Conservation (phyloP, 2,329 filamentous ascomycete genomes). For the Penicillium freii region DNA sequence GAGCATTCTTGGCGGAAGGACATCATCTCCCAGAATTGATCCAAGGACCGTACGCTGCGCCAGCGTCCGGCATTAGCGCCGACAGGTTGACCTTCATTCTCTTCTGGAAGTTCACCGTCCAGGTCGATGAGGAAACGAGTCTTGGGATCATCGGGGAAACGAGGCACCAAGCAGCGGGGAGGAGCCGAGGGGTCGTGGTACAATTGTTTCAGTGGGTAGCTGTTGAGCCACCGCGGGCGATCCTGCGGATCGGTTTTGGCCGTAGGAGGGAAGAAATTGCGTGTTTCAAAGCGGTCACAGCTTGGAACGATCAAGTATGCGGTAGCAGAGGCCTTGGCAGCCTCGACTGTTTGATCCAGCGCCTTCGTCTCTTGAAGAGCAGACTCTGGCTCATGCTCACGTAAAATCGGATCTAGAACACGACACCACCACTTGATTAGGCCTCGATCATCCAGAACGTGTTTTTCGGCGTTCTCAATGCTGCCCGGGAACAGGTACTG, state of each 20-base stretch:
- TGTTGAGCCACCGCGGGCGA: constrained; percentile 52
- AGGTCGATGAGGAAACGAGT: constrained; percentile 83
- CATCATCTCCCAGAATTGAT: constrained; percentile 99
- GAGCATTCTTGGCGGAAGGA: constrained; percentile 94
- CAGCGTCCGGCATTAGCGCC: constrained; percentile 63
- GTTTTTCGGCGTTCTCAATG: constrained; percentile 78
- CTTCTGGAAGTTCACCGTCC: constrained; percentile 69
- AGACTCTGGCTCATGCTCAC: constrained; percentile 45
- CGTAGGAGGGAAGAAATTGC: constrained; percentile 69
- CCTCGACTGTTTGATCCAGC: constrained; percentile 30
- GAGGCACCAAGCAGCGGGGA: constrained; percentile 79
- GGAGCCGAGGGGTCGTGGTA: constrained; percentile 67
- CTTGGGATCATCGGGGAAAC: constrained; percentile 94
- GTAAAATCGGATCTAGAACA: constrained; percentile 74
- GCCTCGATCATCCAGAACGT: constrained; percentile 85
- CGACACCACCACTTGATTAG: constrained; percentile 96
- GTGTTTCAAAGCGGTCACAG: constrained; percentile 75
- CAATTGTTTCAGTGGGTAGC: constrained; percentile 72
- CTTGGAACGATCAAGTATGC: constrained; percentile 87
- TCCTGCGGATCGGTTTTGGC: constrained; percentile 40
- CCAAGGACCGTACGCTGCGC: constrained; percentile 77
- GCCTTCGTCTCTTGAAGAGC: constrained; percentile 32
- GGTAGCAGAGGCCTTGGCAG: constrained; percentile 50
- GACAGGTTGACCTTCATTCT: constrained; percentile 27
- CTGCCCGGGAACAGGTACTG: constrained; percentile 96